phyloP scores from a whole-genome alignment of 2,329 filamentous ascomycete genomes.

The Tolypocladium guangdongense region DNA sequence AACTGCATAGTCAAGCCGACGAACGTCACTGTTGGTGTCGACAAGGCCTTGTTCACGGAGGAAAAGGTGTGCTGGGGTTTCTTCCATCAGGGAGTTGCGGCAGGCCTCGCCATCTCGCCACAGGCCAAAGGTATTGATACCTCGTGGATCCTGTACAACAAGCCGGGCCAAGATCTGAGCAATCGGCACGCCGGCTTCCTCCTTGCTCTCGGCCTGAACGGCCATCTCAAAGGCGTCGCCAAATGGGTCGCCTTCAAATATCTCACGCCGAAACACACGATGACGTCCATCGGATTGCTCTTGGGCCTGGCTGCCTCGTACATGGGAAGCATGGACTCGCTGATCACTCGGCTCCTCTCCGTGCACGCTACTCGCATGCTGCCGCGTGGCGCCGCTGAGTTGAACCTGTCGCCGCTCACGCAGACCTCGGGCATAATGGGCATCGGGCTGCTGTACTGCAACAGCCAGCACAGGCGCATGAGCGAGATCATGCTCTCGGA shows the following conservation, averaged over 20 bases:
- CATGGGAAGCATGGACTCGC: slow-evolving; percentile 91
- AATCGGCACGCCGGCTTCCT: slow-evolving; percentile 95
- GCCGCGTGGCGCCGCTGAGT: slow-evolving; percentile 80
- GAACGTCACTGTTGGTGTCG: slow-evolving; percentile 87
- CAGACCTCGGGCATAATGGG: slow-evolving; percentile 97
- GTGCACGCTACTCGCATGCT: slow-evolving; percentile 95
- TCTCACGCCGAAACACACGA: slow-evolving; percentile 95
- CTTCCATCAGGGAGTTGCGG: slow-evolving; percentile 93
- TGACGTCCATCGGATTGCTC: slow-evolving; percentile 95
- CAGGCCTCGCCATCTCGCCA: slow-evolving; percentile 80
- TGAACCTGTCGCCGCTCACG: slow-evolving; percentile 85
- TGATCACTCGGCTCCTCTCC: slow-evolving; percentile 85
- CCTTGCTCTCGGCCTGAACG: slow-evolving; percentile 82
- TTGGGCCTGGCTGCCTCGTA: slow-evolving; percentile 89
- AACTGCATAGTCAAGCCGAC: slow-evolving; percentile 86
- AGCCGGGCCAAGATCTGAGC: slow-evolving; percentile 72
- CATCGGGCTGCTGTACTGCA: slow-evolving; percentile 86
- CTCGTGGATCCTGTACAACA: slow-evolving; percentile 98
- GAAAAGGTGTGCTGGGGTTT: slow-evolving; percentile 98
- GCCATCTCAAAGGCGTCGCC: slow-evolving; percentile 84
- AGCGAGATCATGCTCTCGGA: slow-evolving; percentile 98
- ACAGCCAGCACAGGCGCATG: slow-evolving; percentile 95
- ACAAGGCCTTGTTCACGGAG: slow-evolving; percentile 77
- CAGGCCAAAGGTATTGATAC: slow-evolving; percentile 91
- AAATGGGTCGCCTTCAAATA: slow-evolving; percentile 99